Conservation (phyloP, 2,329 filamentous ascomycete genomes). For the Phialophora expanda region DNA sequence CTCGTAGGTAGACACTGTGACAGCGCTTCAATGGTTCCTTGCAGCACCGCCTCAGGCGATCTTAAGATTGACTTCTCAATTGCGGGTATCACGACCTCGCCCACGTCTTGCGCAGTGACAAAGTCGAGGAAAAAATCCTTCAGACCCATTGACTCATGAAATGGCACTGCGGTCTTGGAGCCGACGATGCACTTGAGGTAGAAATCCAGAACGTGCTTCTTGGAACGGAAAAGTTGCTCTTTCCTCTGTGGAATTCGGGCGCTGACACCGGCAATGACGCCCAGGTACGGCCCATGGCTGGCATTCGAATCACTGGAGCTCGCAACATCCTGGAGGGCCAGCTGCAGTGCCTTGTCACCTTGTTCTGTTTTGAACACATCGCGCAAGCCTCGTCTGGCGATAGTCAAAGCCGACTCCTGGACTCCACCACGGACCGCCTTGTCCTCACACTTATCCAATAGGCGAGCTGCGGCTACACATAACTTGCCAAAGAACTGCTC, state of each 20-base stretch:
- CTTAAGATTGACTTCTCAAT: slow-evolving; percentile 88
- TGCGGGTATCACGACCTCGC: slow-evolving; percentile 75
- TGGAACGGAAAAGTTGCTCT: slow-evolving; percentile 66
- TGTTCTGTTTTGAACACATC: slow-evolving; percentile 68
- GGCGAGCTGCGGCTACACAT: slow-evolving; percentile 71
- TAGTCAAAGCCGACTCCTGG: slow-evolving; percentile 73
- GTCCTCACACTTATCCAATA: slow-evolving; percentile 77
- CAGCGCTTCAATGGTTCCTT: slow-evolving; percentile 76
- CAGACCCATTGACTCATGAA: slow-evolving; percentile 74
- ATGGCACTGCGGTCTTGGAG: slow-evolving; percentile 72
- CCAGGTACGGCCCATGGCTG: slow-evolving; percentile 77
- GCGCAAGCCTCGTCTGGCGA: slow-evolving; percentile 79
- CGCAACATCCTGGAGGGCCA: slow-evolving; percentile 70
- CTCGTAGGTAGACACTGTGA: slow-evolving; percentile 69
- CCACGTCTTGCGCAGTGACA: slow-evolving; percentile 73
- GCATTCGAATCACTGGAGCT: slow-evolving; percentile 68
- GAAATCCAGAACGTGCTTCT: slow-evolving; percentile 77
- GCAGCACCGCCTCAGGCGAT: slow-evolving; percentile 85
- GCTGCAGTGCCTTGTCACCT: slow-evolving; percentile 65
- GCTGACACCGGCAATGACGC: slow-evolving; percentile 85
- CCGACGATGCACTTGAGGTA: slow-evolving; percentile 84
- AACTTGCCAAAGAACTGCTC: slow-evolving; percentile 63
- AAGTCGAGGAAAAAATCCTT: slow-evolving; percentile 83
- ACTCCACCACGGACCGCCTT: slow-evolving; percentile 68
- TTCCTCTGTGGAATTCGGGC: slow-evolving; percentile 70